These are phyloP conservation scores for Xylaria grammica DNA, from an alignment of 495 filamentous ascomycete genomes.

Conservation along the genomic window DNA sequence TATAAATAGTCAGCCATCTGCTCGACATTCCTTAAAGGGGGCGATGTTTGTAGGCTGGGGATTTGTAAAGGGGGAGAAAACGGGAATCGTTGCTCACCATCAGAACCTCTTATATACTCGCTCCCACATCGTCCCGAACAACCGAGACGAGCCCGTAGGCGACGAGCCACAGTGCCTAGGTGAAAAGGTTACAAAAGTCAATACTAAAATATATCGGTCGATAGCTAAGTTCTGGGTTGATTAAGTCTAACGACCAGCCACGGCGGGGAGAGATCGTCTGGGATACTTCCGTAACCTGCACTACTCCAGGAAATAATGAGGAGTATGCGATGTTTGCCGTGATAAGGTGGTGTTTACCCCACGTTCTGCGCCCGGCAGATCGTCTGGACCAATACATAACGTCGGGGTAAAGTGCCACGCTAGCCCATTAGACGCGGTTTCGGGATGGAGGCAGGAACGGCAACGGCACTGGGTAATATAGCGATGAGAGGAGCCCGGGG, in stretches of 20 bases:
- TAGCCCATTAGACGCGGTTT: background rate
- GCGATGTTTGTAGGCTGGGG: too few relatives aligned
- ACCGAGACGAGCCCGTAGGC: background rate
- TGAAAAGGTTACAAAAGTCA: background rate
- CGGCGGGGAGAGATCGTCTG: too few relatives aligned
- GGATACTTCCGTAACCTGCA: background rate
- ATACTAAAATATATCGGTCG: too few relatives aligned
- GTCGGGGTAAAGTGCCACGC: slow-evolving; percentile 28
- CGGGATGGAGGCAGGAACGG: background rate
- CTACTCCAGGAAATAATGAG: slow-evolving; percentile 20
- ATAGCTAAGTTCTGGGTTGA: too few relatives aligned
- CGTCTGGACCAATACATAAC: slow-evolving; percentile 28
- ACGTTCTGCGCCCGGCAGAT: slow-evolving; percentile 37
- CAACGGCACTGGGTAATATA: background rate
- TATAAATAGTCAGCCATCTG: too few relatives aligned
- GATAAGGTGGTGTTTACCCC: slow-evolving; percentile 27
- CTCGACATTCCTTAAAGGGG: too few relatives aligned
- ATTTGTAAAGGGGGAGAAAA: too few relatives aligned
- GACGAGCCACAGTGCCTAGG: background rate
- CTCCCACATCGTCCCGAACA: background rate
- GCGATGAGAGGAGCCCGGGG: background rate
- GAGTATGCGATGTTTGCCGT: slow-evolving; percentile 22
- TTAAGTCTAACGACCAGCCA: too few relatives aligned
- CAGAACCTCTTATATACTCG: background rate
- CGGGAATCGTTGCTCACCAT: background rate